Evolutionary conservation across 2,329 filamentous ascomycete species (phyloP).

Genomic region (Dryadomyces quercivorus): DNA sequence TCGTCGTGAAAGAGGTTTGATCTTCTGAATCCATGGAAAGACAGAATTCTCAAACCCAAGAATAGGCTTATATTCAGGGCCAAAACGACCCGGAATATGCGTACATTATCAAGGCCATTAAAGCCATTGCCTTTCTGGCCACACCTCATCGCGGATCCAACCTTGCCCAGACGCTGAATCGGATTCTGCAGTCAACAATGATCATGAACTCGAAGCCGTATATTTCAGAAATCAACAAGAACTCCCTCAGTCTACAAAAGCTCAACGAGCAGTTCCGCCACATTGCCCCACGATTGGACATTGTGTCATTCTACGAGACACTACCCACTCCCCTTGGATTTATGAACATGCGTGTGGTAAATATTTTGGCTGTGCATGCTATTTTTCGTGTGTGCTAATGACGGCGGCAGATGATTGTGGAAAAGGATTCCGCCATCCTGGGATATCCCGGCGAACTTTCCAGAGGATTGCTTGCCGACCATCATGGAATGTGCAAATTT

Average conservation of each 20-base stretch:
- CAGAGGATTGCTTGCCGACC: constrained; percentile 13
- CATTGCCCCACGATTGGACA: constrained; percentile 11
- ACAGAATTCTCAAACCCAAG: no score
- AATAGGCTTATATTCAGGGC: not conserved
- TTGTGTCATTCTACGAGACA: constrained; percentile 21
- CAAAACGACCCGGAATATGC: not conserved
- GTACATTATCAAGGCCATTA: not conserved
- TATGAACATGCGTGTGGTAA: not conserved
- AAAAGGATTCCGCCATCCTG: constrained; percentile 13
- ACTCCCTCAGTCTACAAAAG: constrained; percentile 10
- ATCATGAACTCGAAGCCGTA: constrained; percentile 5
- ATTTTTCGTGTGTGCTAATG: not conserved
- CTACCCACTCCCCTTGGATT: constrained; percentile 8
- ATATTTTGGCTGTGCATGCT: not conserved
- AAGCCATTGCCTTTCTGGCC: constrained; percentile 7
- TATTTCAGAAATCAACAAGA: constrained; percentile 12
- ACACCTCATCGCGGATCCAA: constrained; percentile 9
- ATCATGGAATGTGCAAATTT: constrained; percentile 15
- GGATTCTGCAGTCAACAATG: not conserved
- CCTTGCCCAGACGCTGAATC: constrained; percentile 4
- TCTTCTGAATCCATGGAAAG: no score
- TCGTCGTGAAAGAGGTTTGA: constrained; percentile 9
- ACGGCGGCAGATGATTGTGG: constrained; percentile 10
- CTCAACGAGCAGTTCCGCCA: constrained; percentile 20
- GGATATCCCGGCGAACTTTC: constrained; percentile 12